These are phyloP conservation scores for Hanseniaspora nectarophila DNA, from an alignment of 805 yeast species.

Conservation along the genomic window DNA sequence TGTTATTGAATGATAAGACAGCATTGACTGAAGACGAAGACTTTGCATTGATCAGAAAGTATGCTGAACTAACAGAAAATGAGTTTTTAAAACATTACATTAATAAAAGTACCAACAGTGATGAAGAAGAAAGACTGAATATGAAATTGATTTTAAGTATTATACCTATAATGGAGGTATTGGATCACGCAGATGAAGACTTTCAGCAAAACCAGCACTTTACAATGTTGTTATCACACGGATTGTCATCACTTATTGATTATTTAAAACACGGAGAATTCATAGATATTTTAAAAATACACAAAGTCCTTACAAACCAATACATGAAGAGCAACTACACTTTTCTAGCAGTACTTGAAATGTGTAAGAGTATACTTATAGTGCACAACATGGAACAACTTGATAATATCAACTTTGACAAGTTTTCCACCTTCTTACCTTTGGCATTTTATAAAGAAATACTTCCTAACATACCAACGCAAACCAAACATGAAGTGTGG, in stretches of 20 bases:
- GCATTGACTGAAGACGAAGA: neutral
- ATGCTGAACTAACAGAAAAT: conserved; percentile 2
- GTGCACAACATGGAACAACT: conserved; percentile 5
- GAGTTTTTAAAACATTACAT: conserved; percentile 3
- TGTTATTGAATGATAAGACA: neutral
- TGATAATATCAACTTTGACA: conserved; percentile 3
- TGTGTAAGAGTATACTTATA: conserved; percentile 1
- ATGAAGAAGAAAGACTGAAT: neutral
- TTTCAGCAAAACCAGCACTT: conserved; percentile 19
- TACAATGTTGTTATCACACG: conserved; percentile 14
- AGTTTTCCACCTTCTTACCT: conserved; percentile 11
- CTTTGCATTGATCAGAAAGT: neutral
- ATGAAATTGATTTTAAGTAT: neutral
- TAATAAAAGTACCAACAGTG: neutral
- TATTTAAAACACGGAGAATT: neutral
- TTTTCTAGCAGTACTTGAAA: conserved; percentile 1
- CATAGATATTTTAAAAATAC: conserved; percentile 5
- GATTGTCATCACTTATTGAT: neutral
- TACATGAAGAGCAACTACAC: conserved; percentile 11
- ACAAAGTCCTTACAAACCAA: conserved; percentile 1
- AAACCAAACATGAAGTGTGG: conserved; percentile 12
- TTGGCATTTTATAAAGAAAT: conserved; percentile 5
- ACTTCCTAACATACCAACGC: conserved; percentile 5
- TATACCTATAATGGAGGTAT: conserved; percentile 24
- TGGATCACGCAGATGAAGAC: conserved; percentile 27